Conservation (phyloP, 495 filamentous ascomycete genomes). For the Aspergillus campestris region DNA sequence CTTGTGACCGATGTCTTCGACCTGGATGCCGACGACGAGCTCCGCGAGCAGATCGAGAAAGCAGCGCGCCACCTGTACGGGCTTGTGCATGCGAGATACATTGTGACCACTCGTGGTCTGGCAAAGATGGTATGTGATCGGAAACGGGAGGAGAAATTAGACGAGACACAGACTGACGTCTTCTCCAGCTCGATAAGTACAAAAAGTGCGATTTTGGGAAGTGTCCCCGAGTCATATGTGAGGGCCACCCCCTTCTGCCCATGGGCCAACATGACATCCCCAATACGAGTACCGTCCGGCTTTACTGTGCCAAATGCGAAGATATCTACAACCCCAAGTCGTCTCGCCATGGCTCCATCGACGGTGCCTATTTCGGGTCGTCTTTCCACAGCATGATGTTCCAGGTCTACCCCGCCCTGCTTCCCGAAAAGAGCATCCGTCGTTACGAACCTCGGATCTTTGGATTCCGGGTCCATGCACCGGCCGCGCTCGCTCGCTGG, state of each 20-base stretch:
- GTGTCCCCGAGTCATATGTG: constrained; percentile 91
- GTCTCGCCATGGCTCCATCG: constrained; percentile 86
- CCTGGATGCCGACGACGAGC: constrained; percentile 95
- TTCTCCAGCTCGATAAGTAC: constrained; percentile 83
- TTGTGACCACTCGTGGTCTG: constrained; percentile 89
- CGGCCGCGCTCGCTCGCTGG: constrained; percentile 83
- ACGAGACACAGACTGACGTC: constrained; percentile 3
- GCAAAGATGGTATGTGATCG: constrained; percentile 77
- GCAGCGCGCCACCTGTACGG: constrained; percentile 94
- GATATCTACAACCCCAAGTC: constrained; percentile 99
- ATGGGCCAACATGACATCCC: constrained; percentile 87
- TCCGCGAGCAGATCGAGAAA: constrained; percentile 96
- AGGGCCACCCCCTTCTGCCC: constrained; percentile 82
- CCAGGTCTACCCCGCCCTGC: constrained; percentile 88
- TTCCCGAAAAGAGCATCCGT: constrained; percentile 75
- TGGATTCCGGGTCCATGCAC: constrained; percentile 90
- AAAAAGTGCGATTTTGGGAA: constrained; percentile 98
- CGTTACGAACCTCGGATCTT: constrained; percentile 85
- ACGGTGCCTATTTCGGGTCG: constrained; percentile 96
- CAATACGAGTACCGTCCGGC: constrained; percentile 78
- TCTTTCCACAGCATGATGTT: constrained; percentile 99
- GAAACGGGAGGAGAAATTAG: not conserved
- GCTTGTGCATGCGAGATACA: constrained; percentile 92
- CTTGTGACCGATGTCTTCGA: constrained; percentile 99
- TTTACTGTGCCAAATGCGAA: constrained; percentile 95